phyloP scores from a whole-genome alignment of 768 basidiomycete species.

The Lenzites betulinus region DNA sequence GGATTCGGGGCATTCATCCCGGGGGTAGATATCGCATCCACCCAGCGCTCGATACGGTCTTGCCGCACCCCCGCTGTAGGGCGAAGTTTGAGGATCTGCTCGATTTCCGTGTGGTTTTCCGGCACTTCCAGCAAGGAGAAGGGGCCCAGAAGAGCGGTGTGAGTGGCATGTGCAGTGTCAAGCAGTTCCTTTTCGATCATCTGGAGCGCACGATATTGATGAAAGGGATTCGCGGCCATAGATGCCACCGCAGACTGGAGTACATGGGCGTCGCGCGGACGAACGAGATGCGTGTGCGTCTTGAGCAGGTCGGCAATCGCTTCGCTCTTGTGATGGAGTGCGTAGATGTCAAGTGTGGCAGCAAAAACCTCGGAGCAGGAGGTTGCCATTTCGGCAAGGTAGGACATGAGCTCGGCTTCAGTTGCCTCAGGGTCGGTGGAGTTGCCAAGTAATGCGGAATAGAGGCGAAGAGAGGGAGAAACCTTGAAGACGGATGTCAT shows the following conservation, averaged over 20 bases:
- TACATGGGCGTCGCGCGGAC: constrained; percentile 52
- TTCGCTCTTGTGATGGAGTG: constrained; percentile 37
- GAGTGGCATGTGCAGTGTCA: constrained; percentile 47
- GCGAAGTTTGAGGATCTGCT: constrained; percentile 47
- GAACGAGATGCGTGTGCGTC: constrained; percentile 55
- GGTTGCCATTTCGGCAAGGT: constrained; percentile 45
- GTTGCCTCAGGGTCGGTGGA: constrained; percentile 26
- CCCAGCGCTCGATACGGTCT: constrained; percentile 54
- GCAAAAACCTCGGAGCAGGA: constrained; percentile 53
- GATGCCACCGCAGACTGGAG: constrained; percentile 48
- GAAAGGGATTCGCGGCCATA: constrained; percentile 36
- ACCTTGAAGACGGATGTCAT: constrained; percentile 51
- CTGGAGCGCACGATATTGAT: constrained; percentile 36
- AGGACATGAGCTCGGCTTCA: constrained; percentile 31
- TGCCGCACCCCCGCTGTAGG: constrained; percentile 41
- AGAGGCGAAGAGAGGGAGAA: constrained; percentile 51
- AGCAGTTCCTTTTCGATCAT: constrained; percentile 56
- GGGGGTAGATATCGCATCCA: constrained; percentile 47
- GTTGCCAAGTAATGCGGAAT: constrained; percentile 43
- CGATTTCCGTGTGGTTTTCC: constrained; percentile 42
- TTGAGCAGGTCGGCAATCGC: constrained; percentile 46
- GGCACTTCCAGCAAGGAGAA: constrained; percentile 53
- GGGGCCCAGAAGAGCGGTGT: constrained; percentile 42
- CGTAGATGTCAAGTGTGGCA: constrained; percentile 56
- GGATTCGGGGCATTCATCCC: constrained; percentile 43